Base-by-base conservation (phyloP, 2,329 filamentous ascomycete genomes). In the Apiospora sp. region DNA sequence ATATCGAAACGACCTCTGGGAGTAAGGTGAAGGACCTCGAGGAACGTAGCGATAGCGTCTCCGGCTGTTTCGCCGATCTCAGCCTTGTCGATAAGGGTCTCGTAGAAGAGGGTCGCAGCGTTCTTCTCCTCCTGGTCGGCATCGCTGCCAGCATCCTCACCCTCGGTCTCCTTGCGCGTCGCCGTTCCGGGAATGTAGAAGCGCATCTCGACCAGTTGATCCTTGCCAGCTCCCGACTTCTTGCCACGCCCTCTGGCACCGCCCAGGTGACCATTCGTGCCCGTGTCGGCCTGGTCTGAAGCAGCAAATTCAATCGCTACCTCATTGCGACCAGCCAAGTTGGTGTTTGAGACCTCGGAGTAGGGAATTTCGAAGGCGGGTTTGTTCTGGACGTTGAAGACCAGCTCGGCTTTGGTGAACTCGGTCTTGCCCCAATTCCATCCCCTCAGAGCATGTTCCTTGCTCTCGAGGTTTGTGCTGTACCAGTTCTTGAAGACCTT, bases 371-470 rank as follows among this genome's bases (percentile, higher is more conserved):
- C 96, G 82, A 99, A 99, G 6, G 96, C 94, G 3, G 96, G 96
- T 78, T 95, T 92, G 83, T 98, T 99, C 81, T 97, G 95, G 49
- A 99, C 96, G 82, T 95, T 98, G 87, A 99, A 99, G 43, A 94
- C 90, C 72, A 99, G 90, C 85, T 99, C 96, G 71, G 95, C 93
- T 84, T 98, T 98, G 74, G 93, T 92, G 81, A 99, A 98, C 79
- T 99, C 96, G 75, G 94, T 94, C 85, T 98, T 99, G 79, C 96
- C 96, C 97, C 96, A 99, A 83, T 99, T 99, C 96, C 96, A 99
- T 72, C 96, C 96, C 77, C 96, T 92, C 73, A 99, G 87, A 34
- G 96, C 95, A 83, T 98, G 96, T 84, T 99, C 96, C 83, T 94
- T 94, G 82, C 91, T 94, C 82, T 98, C 95, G 73, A 99, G 89